Conservation (phyloP, 768 basidiomycete species). For the Bullera alba region DNA sequence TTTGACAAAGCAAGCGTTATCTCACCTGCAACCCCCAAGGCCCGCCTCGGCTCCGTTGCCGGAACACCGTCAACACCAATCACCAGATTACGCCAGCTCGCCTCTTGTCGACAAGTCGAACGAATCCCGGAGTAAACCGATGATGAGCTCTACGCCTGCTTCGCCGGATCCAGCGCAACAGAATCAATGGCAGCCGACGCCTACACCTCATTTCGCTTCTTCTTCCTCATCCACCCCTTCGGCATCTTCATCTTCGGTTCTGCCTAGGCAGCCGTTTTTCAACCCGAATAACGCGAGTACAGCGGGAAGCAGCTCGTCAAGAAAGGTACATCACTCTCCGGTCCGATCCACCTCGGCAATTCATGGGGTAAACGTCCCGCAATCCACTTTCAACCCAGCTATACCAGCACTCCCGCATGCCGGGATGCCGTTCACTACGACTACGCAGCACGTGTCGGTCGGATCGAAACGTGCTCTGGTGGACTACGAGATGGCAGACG, state of each 20-base stretch:
- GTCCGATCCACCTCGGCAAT: background rate
- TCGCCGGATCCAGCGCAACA: background rate
- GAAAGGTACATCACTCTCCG: background rate
- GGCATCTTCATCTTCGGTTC: background rate
- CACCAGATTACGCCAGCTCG: background rate
- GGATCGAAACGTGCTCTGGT: background rate
- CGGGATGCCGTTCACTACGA: background rate
- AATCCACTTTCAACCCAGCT: background rate
- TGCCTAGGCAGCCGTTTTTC: background rate
- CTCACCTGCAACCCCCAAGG: background rate
- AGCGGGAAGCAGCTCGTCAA: too few relatives aligned
- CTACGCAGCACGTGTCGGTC: background rate
- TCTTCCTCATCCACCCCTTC: background rate
- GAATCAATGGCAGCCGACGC: background rate
- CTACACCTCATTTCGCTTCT: background rate
- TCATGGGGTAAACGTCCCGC: background rate
- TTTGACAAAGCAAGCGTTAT: background rate
- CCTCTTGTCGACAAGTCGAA: background rate
- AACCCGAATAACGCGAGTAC: background rate
- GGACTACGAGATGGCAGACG: slow-evolving; percentile 1
- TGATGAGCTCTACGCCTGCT: background rate
- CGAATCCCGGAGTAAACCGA: too few relatives aligned
- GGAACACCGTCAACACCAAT: background rate
- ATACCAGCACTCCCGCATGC: background rate
- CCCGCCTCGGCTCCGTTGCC: background rate